A percentile compares a stretch with the other conserved stretches of the same genome.
Conservation (phyloP, 306 rosid species). For the Citrullus amarus region DNA sequence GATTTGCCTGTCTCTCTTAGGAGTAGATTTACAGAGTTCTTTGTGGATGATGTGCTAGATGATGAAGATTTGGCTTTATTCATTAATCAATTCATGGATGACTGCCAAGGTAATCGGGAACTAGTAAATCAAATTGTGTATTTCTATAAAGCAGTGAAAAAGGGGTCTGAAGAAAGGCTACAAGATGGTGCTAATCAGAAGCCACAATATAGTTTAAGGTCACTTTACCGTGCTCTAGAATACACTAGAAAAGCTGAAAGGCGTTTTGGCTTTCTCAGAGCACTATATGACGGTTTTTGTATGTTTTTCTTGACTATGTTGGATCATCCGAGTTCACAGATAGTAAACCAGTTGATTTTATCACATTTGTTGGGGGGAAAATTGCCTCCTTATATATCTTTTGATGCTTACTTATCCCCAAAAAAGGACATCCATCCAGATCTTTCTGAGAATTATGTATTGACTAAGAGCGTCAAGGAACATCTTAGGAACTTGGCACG, state of each 20-base stretch:
- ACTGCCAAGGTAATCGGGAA: constrained; percentile 19
- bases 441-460: constrained; percentile 27
- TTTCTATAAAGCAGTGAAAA: constrained; percentile 67
- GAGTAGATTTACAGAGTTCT: constrained; percentile 88
- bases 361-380: constrained; percentile 35
- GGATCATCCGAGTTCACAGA: constrained; percentile 57
- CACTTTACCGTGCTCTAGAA: constrained; percentile 86
- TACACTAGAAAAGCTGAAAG: constrained; percentile 55
- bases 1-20: constrained; percentile 74
- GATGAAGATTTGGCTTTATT: constrained; percentile 63
- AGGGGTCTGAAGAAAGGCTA: constrained; percentile 66
- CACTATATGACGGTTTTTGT: constrained; percentile 81
- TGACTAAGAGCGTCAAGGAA: constrained; percentile 59
- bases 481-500: constrained; percentile 72
- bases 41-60: constrained; percentile 75
- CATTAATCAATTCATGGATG: constrained; percentile 36
- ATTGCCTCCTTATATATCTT: constrained; percentile 32
- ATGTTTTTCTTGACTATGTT: constrained; percentile 74
- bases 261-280: constrained; percentile 42
- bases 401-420: constrained; percentile 33
- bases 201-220: constrained; percentile 91
- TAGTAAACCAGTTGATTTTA: constrained; percentile 48
- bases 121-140: constrained; percentile 36
- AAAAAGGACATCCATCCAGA: constrained; percentile 10
- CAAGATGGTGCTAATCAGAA: constrained; percentile 93